Conservation (phyloP, 108 stramenopile species). For the Licmophora abbreviata region DNA sequence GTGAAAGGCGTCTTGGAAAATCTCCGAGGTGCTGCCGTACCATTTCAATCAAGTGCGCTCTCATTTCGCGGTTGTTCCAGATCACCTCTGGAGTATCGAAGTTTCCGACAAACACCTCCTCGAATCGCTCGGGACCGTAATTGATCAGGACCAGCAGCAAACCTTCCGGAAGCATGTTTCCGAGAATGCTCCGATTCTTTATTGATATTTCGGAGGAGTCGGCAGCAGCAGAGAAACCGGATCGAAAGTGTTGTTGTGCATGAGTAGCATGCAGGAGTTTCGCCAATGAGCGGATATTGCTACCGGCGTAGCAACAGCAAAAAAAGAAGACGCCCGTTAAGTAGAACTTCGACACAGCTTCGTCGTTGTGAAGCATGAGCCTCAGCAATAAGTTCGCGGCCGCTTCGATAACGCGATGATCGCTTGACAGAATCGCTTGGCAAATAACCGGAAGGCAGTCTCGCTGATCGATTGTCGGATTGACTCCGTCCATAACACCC, state of each 20-base stretch:
- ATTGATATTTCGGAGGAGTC: constrained; percentile 34
- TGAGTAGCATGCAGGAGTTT: constrained; percentile 52
- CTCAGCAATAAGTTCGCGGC: constrained; percentile 44
- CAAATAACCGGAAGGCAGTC: constrained; percentile 34
- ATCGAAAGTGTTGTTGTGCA: constrained; percentile 54
- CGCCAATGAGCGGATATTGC: constrained; percentile 46
- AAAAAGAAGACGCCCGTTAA: constrained; percentile 74
- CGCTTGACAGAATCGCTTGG: constrained; percentile 61
- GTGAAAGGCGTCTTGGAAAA: constrained; percentile 65
- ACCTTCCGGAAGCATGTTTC: constrained; percentile 62
- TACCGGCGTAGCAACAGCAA: constrained; percentile 46
- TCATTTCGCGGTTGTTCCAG: constrained; percentile 71
- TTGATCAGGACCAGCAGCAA: constrained; percentile 59
- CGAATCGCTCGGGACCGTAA: constrained; percentile 57
- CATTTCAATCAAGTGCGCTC: constrained; percentile 69
- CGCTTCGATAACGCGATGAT: constrained; percentile 46
- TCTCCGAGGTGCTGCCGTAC: constrained; percentile 75
- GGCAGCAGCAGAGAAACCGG: constrained; percentile 63
- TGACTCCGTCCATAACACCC: constrained; percentile 3
- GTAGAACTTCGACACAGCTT: constrained; percentile 66
- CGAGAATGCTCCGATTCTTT: constrained; percentile 56
- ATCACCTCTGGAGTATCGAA: constrained; percentile 81
- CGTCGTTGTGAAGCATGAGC: constrained; percentile 53
- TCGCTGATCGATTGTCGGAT: constrained; percentile 4
- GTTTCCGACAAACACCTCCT: constrained; percentile 52